Base-by-base conservation (phyloP, 106 monocot genomes). In the Posidonia australis region DNA sequence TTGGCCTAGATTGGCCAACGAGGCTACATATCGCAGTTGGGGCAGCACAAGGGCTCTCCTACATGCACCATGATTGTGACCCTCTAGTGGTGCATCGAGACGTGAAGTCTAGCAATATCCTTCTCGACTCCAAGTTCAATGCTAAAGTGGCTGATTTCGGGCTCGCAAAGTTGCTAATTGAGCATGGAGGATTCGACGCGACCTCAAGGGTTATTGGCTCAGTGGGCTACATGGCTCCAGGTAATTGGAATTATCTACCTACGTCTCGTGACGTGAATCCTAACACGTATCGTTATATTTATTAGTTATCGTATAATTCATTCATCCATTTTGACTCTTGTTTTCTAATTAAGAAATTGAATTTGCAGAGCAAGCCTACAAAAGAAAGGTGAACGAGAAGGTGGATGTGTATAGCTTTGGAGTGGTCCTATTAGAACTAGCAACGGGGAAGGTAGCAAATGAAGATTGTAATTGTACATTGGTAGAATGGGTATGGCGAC, bases 221-320 rank as follows among this genome's bases (percentile, higher is more conserved):
- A 5, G 70, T 93, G 17, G 93, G 93, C 0, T 93, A 93, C 77
- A 89, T 93, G 76, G 85, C 93, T 77, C 89, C 92, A 49, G 87
- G 84, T 87, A 42, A 64, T 62, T 2, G 11, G n/a, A n/a, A n/a
- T n/a, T n/a, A n/a, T n/a, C n/a, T n/a, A n/a, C n/a, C n/a, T n/a
- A n/a, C n/a, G n/a, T n/a, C n/a, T n/a, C n/a, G n/a, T n/a, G n/a
- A n/a, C n/a, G n/a, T n/a, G n/a, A n/a, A n/a, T n/a, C n/a, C n/a
- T n/a, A n/a, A n/a, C n/a, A n/a, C n/a, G n/a, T n/a, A n/a, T n/a
- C n/a, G n/a, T n/a, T n/a, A n/a, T n/a, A n/a, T n/a, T n/a, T n/a
- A n/a, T n/a, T n/a, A n/a, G n/a, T n/a, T n/a, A n/a, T n/a, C n/a
- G n/a, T n/a, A n/a, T n/a, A n/a, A n/a, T n/a, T 17, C 6, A 53